phyloP scores from a whole-genome alignment of 2,329 filamentous ascomycete species.

The Keithomyces neogunnii region DNA sequence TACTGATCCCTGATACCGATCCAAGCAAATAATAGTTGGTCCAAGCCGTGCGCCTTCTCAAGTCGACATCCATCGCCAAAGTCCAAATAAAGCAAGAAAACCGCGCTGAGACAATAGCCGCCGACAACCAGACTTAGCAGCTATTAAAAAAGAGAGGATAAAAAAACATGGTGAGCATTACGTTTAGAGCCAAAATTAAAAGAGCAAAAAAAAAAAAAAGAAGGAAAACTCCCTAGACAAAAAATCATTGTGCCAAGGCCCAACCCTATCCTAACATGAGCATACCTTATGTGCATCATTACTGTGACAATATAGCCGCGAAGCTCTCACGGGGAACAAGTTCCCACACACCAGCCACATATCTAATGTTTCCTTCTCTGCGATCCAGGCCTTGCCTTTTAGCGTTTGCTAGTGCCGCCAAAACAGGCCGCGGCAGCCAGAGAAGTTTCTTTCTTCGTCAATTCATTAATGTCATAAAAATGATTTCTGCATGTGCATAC shows the following conservation, averaged over 20 bases:
- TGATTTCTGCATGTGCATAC: constrained; percentile 3
- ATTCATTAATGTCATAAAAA: constrained; percentile 14
- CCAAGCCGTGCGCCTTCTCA: not conserved
- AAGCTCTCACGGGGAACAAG: constrained; percentile 15
- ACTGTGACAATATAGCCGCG: constrained; percentile 21
- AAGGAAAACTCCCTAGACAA: not conserved
- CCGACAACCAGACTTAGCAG: not conserved
- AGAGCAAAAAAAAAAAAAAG: not conserved
- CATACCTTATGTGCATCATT: constrained; percentile 16
- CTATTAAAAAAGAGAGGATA: constrained; percentile 4
- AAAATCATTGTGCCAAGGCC: too few species aligned
- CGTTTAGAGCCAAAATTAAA: not conserved
- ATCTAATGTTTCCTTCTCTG: not conserved
- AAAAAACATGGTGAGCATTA: not conserved
- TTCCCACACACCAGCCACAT: constrained; percentile 1
- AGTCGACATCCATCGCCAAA: constrained; percentile 4
- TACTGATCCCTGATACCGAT: not conserved
- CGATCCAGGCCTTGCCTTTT: not conserved
- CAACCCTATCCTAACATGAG: not conserved
- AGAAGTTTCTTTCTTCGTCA: constrained; percentile 6
- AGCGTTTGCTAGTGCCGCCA: not conserved
- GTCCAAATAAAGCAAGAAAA: constrained; percentile 1
- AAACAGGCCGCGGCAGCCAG: not conserved
- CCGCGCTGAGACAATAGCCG: not conserved
- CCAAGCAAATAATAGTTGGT: constrained; percentile 4